Evolutionary conservation across 176 grass and related monocot genomes (phyloP), one percentile per base, ranked within the genome.

Genomic region (Puccinellia tenuiflora): DNA sequence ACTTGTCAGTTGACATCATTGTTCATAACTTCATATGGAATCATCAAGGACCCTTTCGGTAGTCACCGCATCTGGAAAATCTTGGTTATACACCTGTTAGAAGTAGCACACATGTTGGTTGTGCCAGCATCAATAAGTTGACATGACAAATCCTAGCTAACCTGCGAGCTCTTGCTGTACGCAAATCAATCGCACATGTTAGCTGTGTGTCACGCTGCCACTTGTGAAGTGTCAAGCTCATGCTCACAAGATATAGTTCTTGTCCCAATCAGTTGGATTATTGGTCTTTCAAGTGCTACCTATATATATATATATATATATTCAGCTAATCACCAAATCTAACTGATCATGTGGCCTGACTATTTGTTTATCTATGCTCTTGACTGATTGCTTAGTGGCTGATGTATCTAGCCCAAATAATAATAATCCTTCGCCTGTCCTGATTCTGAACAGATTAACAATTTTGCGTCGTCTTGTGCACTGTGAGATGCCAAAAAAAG

Each of bases 251-350:
- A 56, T 79, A 69, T 18, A 68, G n/a, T 68, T 81, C 46, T 17
- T n/a, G 78, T 81, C 50, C 18, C 64, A 3, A 38, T 38, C 33
- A 48, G 46, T 68, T 38, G 45, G 13, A 38, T 52, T 37, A 52
- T 80, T 80, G 24, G 12, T 26, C 30, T 25, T 25, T 14, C 21
- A 25, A 80, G 14, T 38, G 21, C 30, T 18, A 25, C 35, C 15
- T 29, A n/a, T 65, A 48, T 46, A 68, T 67, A n/a, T 67, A n/a
- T n/a, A 45, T 45, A 45, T 45, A 45, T 45, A 9, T 40, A 45
- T 45, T 68, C 82, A 67, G 29, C 30, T 59, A 77, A 6, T 53
- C 61, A 76, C 51, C 83, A 85, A 89, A 81, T 33, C 69, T 22
- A n/a, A n/a, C n/a, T n/a, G n/a, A 25, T 75, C 82, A 81, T 85